phyloP scores from a whole-genome alignment of 2,329 filamentous ascomycete genomes.

The Bipolaris gigantea region DNA sequence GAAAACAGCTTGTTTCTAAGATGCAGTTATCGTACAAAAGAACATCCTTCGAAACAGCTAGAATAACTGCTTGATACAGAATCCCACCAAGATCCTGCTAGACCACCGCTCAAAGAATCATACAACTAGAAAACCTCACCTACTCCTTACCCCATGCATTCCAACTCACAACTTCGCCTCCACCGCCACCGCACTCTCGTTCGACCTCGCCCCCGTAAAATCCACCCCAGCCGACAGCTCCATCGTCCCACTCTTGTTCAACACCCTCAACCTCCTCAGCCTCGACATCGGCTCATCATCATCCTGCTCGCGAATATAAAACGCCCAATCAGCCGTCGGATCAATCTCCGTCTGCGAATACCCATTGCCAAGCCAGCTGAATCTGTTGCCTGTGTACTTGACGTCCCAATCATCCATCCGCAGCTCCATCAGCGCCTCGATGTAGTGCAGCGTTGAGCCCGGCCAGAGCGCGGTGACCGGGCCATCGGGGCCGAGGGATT shows the following conservation, averaged over 20 bases:
- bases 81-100: too few relatives aligned
- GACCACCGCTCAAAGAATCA: too few relatives aligned
- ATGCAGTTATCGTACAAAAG: too few relatives aligned
- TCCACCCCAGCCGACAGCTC: slow-evolving; percentile 13
- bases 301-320: slow-evolving; percentile 41
- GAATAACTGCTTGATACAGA: too few relatives aligned
- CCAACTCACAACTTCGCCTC: slow-evolving; percentile 20
- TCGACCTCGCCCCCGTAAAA: slow-evolving; percentile 17
- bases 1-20: too few relatives aligned
- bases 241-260: slow-evolving; percentile 39
- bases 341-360: slow-evolving; percentile 42
- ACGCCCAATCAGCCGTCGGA: slow-evolving; percentile 41
- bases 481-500: slow-evolving; percentile 36
- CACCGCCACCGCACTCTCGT: background rate
- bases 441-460: slow-evolving; percentile 54
- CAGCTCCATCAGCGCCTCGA: slow-evolving; percentile 52
- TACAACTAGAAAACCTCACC: background rate
- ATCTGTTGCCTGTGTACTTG: slow-evolving; percentile 43
- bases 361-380: slow-evolving; percentile 46
- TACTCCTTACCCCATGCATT: background rate
- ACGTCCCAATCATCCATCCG: slow-evolving; percentile 54
- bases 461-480: slow-evolving; percentile 49
- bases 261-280: slow-evolving; percentile 29
- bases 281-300: slow-evolving; percentile 37
- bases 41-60: background rate